A percentile compares a stretch with the other conserved stretches of the same genome.
Evolutionary conservation across 352 stramenopile species (phyloP).

Genomic region (Globisporangium irregulare): DNA sequence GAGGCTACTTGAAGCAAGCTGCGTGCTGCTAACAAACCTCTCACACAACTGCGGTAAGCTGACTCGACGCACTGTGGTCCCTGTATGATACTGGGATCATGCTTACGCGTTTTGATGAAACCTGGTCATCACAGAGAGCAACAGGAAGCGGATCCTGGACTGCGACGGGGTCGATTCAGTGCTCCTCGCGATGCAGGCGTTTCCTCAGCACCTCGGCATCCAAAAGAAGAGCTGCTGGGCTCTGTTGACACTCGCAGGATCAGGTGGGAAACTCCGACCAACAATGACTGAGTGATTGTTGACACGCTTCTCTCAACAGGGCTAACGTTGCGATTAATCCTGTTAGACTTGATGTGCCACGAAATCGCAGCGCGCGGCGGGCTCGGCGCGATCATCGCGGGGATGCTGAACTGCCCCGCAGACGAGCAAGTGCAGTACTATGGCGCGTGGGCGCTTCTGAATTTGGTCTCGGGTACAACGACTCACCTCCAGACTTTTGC

Average conservation of each 20-base stretch:
- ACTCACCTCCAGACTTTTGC: conserved; percentile 53
- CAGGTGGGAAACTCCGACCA: conserved; percentile 27
- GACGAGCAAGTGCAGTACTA: conserved; percentile 64
- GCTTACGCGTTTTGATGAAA: neutral
- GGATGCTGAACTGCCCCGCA: conserved; percentile 70
- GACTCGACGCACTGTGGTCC: no score
- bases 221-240: conserved; percentile 86
- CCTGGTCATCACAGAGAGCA: conserved; percentile 53
- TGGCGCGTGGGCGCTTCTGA: conserved; percentile 67
- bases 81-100: neutral
- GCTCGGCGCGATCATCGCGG: conserved; percentile 62
- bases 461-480: conserved; percentile 49
- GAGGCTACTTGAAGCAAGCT: conserved; percentile 72
- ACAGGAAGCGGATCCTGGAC: conserved; percentile 70
- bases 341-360: conserved; percentile 64
- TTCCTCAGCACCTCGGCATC: conserved; percentile 59
- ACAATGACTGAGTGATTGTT: neutral
- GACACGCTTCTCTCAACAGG: neutral
- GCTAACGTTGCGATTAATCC: no score
- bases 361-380: conserved; percentile 56
- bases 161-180: conserved; percentile 76
- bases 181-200: conserved; percentile 81
- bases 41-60: conserved; percentile 71
- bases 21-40: conserved; percentile 83
- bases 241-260: conserved; percentile 76